A percentile compares a stretch with the other conserved stretches of the same genome.
Evolutionary conservation across 2,329 filamentous ascomycete species (phyloP).

Genomic region (Zymoseptoria ardabiliae): DNA sequence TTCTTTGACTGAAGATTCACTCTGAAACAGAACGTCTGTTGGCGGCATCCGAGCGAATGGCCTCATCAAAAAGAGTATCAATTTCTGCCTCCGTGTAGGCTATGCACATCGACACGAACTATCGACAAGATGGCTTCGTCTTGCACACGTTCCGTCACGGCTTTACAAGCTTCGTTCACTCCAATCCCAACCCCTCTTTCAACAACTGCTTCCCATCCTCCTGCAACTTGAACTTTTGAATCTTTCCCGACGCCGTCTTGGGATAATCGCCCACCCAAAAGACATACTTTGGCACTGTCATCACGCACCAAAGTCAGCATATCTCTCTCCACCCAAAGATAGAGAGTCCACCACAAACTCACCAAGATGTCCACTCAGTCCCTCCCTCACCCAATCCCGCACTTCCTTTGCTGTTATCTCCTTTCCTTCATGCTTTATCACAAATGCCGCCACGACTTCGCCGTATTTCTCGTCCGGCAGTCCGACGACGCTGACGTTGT

Average conservation of each 20-base stretch:
- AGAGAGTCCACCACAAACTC: conserved; percentile 26
- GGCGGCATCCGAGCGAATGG: neutral
- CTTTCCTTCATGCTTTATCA: conserved; percentile 49
- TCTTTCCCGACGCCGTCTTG: conserved; percentile 94
- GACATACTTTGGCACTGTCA: conserved; percentile 70
- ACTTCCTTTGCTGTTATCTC: conserved; percentile 53
- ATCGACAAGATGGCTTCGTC: conserved; percentile 34
- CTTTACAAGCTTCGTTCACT: conserved; percentile 2
- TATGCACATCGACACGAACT: neutral
- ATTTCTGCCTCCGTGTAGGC: neutral
- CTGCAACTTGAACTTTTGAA: conserved; percentile 84
- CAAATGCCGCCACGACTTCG: conserved; percentile 78
- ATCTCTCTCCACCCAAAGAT: neutral
- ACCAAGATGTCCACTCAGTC: conserved; percentile 64
- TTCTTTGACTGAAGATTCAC: neutral
- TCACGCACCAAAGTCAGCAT: neutral
- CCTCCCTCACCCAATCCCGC: conserved; percentile 62
- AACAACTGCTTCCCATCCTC: conserved; percentile 53
- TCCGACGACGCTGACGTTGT: conserved; percentile 76
- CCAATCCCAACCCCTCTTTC: conserved; percentile 31
- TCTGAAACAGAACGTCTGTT: neutral
- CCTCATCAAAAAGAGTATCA: neutral
- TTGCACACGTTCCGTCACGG: conserved; percentile 22
- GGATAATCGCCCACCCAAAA: conserved; percentile 82
- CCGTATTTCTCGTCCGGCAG: conserved; percentile 76